Evolutionary conservation across 441 rosid species (phyloP), one percentile per base, ranked within the genome.

Genomic region (Mallotus repandus): DNA sequence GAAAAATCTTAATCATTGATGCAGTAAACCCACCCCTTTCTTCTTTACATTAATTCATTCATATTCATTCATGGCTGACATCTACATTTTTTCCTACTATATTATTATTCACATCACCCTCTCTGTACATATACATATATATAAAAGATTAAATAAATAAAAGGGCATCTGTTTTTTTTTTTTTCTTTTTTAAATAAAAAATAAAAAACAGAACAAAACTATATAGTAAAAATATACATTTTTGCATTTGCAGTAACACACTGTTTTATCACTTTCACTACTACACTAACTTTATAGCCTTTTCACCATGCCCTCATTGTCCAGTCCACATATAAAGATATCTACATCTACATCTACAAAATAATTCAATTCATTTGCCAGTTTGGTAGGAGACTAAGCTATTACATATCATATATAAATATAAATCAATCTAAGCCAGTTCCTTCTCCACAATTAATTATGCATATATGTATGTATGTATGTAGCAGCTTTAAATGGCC

Each of bases 1-100:
- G 43, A 75, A 55, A 50, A 57, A 70, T 48, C 80, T 75, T 80
- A 84, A 85, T 81, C 86, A 87, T 84, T 86, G 81, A 80, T 62
- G 82, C 81, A 54, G 85, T 83, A 73, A 83, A 63, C 78, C 80
- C 5, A 38, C 41, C 41, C 41, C 7, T 29, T 29, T 29, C 32
- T 38, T 38, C 41, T 38, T 38, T 38, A 38, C 41, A 38, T 35
- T 35, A 3, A 35, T 38, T 38, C 41, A 38, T 38, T 38, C 7
- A 38, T 38, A 35, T 38, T 38, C 41, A 38, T 38, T 38, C 7
- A 38, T 38, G 41, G 41, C 41, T 38, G 41, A 38, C 41, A 38
- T 6, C 5, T 6, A 38, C 41, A 4, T 38, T 38, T 38, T 38
- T 38, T 4, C 6, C 41, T 38, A 6, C 41, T 3, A 38, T 38